A percentile compares a stretch with the other conserved stretches of the same genome.
Evolutionary conservation across 2,329 filamentous ascomycete species (phyloP).

Genomic region (Corniculantispora saksenae): DNA sequence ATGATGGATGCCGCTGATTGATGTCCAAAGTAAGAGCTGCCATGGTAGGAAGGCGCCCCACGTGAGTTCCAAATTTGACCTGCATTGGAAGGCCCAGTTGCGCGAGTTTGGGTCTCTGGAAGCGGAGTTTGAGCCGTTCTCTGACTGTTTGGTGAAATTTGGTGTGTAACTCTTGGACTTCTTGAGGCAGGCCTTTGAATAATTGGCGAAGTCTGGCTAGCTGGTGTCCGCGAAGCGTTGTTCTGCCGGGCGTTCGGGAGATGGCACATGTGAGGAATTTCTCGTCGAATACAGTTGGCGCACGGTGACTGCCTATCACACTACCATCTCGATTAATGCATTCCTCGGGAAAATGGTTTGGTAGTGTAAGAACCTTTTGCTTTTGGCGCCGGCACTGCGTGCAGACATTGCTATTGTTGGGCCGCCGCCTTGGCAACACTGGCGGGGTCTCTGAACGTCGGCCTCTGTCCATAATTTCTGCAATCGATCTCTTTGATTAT

Average conservation of each 20-base stretch:
- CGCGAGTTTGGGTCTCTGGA: not conserved
- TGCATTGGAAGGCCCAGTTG: not conserved
- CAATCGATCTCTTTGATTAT: not conserved
- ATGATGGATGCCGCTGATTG: conserved; percentile 35
- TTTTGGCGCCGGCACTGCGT: conserved; percentile 19
- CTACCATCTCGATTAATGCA: not conserved
- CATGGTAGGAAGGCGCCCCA: conserved; percentile 33
- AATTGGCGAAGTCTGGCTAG: not conserved
- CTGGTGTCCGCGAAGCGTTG: not conserved
- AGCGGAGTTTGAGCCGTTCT: not conserved
- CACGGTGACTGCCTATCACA: conserved; percentile 21
- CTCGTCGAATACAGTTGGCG: conserved; percentile 18
- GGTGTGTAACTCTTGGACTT: not conserved
- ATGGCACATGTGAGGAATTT: conserved; percentile 15
- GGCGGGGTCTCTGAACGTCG: conserved; percentile 18
- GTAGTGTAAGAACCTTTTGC: conserved; percentile 12
- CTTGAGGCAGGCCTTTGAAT: not conserved
- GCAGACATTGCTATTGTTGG: conserved; percentile 18
- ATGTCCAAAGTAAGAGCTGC: conserved; percentile 35
- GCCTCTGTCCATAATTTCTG: conserved; percentile 27
- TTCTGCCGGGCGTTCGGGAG: not conserved
- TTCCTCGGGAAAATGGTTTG: too few relatives aligned
- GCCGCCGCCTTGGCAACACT: conserved; percentile 1
- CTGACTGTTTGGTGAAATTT: not conserved
- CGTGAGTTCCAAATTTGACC: conserved; percentile 33